phyloP scores from a whole-genome alignment of 805 yeast genomes.

The Torulaspora maleeae region DNA sequence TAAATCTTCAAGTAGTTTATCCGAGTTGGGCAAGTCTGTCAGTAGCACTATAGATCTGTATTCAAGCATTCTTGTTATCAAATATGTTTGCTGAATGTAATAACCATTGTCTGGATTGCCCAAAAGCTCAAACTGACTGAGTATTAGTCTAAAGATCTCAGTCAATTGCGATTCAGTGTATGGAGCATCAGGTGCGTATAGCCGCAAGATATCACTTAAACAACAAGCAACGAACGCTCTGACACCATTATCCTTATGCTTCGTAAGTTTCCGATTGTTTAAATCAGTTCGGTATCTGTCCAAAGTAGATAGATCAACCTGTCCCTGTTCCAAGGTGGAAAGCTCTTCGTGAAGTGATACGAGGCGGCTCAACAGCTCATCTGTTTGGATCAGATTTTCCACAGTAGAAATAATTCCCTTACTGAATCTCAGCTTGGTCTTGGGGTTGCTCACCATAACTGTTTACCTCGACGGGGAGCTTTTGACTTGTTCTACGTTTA shows the following conservation, averaged over 20 bases:
- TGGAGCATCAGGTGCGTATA: slow-evolving; percentile 90
- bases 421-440: slow-evolving; percentile 37
- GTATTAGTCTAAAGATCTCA: slow-evolving; percentile 61
- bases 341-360: slow-evolving; percentile 60
- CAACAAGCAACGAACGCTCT: slow-evolving; percentile 70
- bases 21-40: slow-evolving; percentile 67
- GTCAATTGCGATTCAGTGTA: slow-evolving; percentile 59
- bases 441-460: background rate
- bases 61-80: slow-evolving; percentile 66
- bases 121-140: slow-evolving; percentile 55
- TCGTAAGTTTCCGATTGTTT: slow-evolving; percentile 52
- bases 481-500: background rate
- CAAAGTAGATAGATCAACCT: slow-evolving; percentile 44
- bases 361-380: slow-evolving; percentile 55
- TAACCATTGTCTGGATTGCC: slow-evolving; percentile 54
- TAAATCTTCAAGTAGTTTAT: slow-evolving; percentile 46
- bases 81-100: slow-evolving; percentile 56
- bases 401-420: slow-evolving; percentile 53
- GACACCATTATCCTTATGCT: slow-evolving; percentile 61
- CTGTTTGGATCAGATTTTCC: slow-evolving; percentile 52
- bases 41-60: slow-evolving; percentile 69
- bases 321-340: slow-evolving; percentile 56
- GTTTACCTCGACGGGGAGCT: background rate
- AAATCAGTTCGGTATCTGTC: slow-evolving; percentile 48
- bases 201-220: slow-evolving; percentile 64